Evolutionary conservation across 495 filamentous ascomycete genomes (phyloP), one percentile per base, ranked within the genome.

Genomic region (Penicillium riverlandense): DNA sequence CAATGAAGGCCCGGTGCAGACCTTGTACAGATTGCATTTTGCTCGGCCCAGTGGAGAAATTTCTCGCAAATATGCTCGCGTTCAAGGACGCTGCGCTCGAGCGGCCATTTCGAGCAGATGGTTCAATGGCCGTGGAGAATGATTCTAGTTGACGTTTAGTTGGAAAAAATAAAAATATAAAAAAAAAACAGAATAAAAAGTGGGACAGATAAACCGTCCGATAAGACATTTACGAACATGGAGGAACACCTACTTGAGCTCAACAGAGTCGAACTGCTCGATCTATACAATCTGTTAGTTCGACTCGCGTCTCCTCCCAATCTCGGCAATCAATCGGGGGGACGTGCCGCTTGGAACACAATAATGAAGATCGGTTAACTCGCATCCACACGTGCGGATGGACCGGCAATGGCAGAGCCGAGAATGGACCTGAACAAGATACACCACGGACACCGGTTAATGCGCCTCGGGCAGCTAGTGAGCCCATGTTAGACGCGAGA

Each of bases 1-100:
- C 92, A 51, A 98, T 81, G 53, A 84, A 95, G 0, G 84, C 90
- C 36, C 70, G 68, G 47, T 80, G 78, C 36, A 56, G 46, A 29
- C 29, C 43, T 12, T 35, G 43, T 12, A 43, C 37, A 16, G 54
- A 34, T 35, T 55, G 43, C 65, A 65, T 66, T 14, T 41, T 55
- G 44, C 31, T 29, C 38, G 39, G 45, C 29, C 47, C 52, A 41
- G 35, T 55, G 8, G 66, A 63, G 42, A 67, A 61, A 40, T 38
- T 46, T 37, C 59, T 52, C 41, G 40, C 43, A 34, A 22, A 22
- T 43, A 43, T 12, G 38, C 27, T 36, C 45, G 49, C 37, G 45
- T 43, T 34, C 39, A 32, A 27, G 47, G 2, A 45, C n/a, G 44
- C 45, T 31, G 54, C 38, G 38, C 41, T 47, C 33, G 43, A 44